Percentiles rank a stretch among this genome's conserved stretches.
These are phyloP conservation scores for Dothistroma pini DNA, from an alignment of 2,329 filamentous ascomycete genomes.

Conservation along the genomic window DNA sequence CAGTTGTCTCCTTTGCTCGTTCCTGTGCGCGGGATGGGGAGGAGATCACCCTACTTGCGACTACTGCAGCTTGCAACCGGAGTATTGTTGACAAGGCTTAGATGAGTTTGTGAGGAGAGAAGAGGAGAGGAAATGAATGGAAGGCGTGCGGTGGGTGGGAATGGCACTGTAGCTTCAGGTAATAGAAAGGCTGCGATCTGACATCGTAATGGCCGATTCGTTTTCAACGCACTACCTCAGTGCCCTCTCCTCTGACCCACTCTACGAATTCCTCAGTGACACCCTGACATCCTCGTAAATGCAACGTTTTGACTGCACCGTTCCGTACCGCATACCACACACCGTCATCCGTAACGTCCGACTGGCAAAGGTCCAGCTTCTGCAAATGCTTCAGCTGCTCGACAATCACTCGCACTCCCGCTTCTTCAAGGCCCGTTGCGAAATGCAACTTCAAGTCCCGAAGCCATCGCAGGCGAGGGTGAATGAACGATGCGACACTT, in stretches of 20 bases:
- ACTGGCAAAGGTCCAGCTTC: not conserved
- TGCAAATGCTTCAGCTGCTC: not conserved
- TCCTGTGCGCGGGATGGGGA: not conserved
- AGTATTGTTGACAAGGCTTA: not conserved
- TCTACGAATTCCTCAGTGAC: not conserved
- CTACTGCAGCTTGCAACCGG: not conserved
- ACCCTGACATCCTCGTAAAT: not conserved
- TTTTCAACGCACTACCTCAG: not conserved
- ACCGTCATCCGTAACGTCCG: not conserved
- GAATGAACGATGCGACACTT: not conserved
- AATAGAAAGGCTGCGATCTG: not conserved
- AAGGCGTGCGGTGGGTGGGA: not conserved
- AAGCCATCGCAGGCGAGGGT: not conserved
- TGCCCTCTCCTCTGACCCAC: not conserved
- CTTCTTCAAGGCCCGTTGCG: not conserved
- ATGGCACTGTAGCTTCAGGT: not conserved
- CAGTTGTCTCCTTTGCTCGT: not conserved
- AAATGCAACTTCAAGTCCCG: not conserved
- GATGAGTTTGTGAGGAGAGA: not conserved
- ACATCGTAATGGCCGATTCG: not conserved
- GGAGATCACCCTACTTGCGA: not conserved
- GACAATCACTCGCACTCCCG: not conserved
- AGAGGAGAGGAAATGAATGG: not conserved
- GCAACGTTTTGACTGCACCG: not conserved
- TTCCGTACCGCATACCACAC: not conserved